Evolutionary conservation across 2,329 filamentous ascomycete species (phyloP).

Genomic region (Didymella pinodella): DNA sequence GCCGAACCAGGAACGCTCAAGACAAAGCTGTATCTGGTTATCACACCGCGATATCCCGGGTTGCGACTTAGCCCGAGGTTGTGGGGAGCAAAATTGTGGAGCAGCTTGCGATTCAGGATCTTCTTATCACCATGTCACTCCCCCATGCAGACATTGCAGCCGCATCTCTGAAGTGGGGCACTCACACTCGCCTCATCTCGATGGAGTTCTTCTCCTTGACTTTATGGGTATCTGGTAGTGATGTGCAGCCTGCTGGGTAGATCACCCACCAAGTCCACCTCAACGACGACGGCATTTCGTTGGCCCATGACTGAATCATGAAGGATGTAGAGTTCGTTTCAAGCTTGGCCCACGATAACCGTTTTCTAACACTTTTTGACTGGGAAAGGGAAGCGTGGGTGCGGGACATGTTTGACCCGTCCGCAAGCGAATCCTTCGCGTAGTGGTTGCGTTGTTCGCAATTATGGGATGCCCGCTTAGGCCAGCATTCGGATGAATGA

Average conservation of each 20-base stretch:
- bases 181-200: constrained; percentile 4
- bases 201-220: neutral
- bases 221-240: constrained; percentile 1
- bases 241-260: constrained; percentile 1
- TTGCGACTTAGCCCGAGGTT: neutral
- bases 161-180: constrained; percentile 9
- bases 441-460: constrained; percentile 12
- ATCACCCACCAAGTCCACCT: neutral
- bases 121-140: constrained; percentile 7
- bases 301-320: constrained; percentile 8
- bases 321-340: neutral
- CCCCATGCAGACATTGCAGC: constrained; percentile 1
- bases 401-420: constrained; percentile 4
- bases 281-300: constrained; percentile 1
- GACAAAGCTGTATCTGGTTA: constrained; percentile 1
- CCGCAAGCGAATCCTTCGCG: constrained; percentile 11
- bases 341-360: constrained; percentile 5
- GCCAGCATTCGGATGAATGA: constrained; percentile 2
- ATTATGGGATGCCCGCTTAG: constrained; percentile 11
- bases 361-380: constrained; percentile 14
- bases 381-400: constrained; percentile 1
- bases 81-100: neutral
- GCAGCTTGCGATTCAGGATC: neutral
- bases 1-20: neutral
- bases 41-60: constrained; percentile 2